Conservation (phyloP, 345 rosid species). For the Acer negundo region DNA sequence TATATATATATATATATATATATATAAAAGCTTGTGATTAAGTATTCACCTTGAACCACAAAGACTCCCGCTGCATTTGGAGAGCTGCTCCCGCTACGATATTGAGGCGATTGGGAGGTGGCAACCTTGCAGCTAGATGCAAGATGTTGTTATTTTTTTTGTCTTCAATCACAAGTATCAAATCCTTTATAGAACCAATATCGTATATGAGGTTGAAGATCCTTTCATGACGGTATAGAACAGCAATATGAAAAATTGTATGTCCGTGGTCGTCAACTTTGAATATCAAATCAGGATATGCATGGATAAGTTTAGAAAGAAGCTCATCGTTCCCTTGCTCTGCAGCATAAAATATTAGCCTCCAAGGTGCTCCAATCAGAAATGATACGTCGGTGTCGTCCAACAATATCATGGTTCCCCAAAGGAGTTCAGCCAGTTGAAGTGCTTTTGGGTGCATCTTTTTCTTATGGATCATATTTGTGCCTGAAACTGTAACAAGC, state of each 20-base stretch:
- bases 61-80: constrained; percentile 18
- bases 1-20: too few relatives aligned
- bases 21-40: too few relatives aligned
- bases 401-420: not conserved
- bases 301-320: not conserved
- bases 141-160: constrained; percentile 17
- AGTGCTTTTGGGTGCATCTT: not conserved
- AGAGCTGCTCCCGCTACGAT: constrained; percentile 27
- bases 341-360: not conserved
- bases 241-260: constrained; percentile 28
- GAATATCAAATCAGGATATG: not conserved
- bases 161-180: constrained; percentile 8
- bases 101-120: constrained; percentile 12
- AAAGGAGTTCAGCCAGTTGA: not conserved
- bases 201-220: constrained; percentile 21
- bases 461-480: not conserved
- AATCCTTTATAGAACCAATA: not conserved
- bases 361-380: not conserved
- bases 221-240: constrained; percentile 16
- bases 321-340: not conserved
- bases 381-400: not conserved
- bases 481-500: not conserved
- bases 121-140: constrained; percentile 25
- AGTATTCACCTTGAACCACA: constrained; percentile 28
- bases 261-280: not conserved